Base-by-base conservation (phyloP, 495 filamentous ascomycete genomes). In the Peziza echinospora region DNA sequence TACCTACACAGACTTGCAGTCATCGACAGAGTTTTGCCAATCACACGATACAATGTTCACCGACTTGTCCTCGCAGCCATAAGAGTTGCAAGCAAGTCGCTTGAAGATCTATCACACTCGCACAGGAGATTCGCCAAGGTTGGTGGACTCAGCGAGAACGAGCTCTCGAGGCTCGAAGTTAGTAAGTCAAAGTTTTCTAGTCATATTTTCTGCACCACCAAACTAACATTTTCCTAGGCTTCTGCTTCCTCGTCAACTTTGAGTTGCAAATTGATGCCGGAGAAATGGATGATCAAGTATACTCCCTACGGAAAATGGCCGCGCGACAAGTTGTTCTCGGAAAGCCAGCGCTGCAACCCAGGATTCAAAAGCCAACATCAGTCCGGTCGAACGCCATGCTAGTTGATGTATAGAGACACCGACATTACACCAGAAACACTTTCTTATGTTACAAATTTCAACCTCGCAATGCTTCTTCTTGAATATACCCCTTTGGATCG, bases 71-170 rank as follows among this genome's bases (percentile, higher is more conserved):
- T 97, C 7, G 87, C 83, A 0, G 81, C 78, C 3, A 64, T 96
- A 23, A 66, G 82, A 41, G 80, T 93, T 8, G 84, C 89, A 3
- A 86, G 84, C 71, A 97, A 96, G 63, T 82, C 85, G 1, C 59
- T 91, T 2, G 89, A 97, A 56, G 89, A 97, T 60, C 68, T 84
- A 25, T 80, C 76, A 52, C 93, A 87, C 60, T 71, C 79, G 5
- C 87, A 93, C 64, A 67, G 67, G 44, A 77, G 83, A 37, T 77
- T 94, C 50, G 76, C 91, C 23, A 80, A 76, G 54, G 89, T 96
- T 8, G 91, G 91, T 11, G 89, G 89, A 2, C 84, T 96, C 24
- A 80, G 71, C 53, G 78, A 78, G 56, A 63, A 62, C 17, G 83
- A 94, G 61, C 67, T 97, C 21, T 78, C 75, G 21, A 69, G 77